Percentiles rank a stretch among this genome's conserved stretches.
phyloP scores from a whole-genome alignment of 2,329 filamentous ascomycete species.

The Plectosphaerella plurivora region DNA sequence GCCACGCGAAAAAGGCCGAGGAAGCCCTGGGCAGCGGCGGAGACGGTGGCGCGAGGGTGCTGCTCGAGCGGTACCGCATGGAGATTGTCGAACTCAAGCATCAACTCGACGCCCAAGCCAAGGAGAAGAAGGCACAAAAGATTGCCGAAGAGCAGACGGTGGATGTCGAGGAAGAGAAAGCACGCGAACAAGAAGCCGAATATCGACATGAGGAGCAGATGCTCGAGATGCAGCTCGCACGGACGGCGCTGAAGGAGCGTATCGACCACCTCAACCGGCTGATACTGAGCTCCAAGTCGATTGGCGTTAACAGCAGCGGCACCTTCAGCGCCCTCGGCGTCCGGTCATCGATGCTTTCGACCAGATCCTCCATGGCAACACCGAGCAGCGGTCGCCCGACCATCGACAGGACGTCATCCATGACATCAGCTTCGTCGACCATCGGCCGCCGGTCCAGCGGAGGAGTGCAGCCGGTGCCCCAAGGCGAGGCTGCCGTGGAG shows the following conservation, averaged over 20 bases:
- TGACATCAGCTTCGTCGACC: conserved; percentile 59
- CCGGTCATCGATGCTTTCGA: conserved; percentile 49
- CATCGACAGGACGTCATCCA: conserved; percentile 62
- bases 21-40: conserved; percentile 76
- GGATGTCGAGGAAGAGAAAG: conserved; percentile 68
- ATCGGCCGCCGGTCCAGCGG: conserved; percentile 50
- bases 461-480: conserved; percentile 36
- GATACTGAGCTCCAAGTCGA: conserved; percentile 92
- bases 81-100: conserved; percentile 80
- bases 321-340: conserved; percentile 65
- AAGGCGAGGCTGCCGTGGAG: conserved; percentile 37
- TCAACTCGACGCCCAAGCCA: conserved; percentile 81
- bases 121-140: conserved; percentile 57
- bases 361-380: conserved; percentile 66
- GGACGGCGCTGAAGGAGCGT: conserved; percentile 92
- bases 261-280: conserved; percentile 95
- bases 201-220: conserved; percentile 94
- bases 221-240: conserved; percentile 95
- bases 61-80: conserved; percentile 89
- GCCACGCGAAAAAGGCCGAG: conserved; percentile 90
- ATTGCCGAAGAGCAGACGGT: conserved; percentile 59
- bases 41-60: conserved; percentile 81
- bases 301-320: conserved; percentile 83
- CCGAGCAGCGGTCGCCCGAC: conserved; percentile 48
- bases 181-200: conserved; percentile 72